Conservation (phyloP, 441 rosid species). For the Euphorbia corollata region DNA sequence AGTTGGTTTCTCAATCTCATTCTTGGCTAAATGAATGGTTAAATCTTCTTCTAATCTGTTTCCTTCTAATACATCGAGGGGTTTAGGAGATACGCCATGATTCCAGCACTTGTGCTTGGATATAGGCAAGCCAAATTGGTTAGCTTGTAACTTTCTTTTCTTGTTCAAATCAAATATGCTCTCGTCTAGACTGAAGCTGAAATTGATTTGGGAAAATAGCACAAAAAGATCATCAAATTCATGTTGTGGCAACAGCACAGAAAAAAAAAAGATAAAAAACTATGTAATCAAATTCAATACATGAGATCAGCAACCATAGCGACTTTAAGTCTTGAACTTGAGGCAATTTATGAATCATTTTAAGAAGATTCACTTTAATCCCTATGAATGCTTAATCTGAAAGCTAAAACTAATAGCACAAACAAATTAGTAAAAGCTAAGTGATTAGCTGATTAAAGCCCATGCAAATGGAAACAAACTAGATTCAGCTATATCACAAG, state of each 20-base stretch:
- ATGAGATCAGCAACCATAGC: too few species aligned
- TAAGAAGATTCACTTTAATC: too few species aligned
- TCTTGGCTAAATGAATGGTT: not conserved
- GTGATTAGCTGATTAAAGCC: too few species aligned
- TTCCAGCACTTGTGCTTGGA: slow-evolving; percentile 5
- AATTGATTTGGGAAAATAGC: not conserved
- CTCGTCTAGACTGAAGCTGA: slow-evolving; percentile 25
- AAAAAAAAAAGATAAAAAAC: too few species aligned
- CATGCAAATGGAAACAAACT: too few species aligned
- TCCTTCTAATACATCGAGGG: not conserved
- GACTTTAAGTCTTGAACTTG: too few species aligned
- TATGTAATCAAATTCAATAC: too few species aligned
- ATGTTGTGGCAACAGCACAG: not conserved
- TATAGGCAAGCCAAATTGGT: slow-evolving; percentile 4
- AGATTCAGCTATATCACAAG: too few species aligned
- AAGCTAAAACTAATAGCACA: too few species aligned
- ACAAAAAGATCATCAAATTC: not conserved
- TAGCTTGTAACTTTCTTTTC: slow-evolving; percentile 7
- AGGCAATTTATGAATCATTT: too few species aligned
- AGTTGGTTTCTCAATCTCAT: not conserved
- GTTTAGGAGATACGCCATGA: not conserved
- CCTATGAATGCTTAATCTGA: too few species aligned
- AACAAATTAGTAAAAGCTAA: too few species aligned
- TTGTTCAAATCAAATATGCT: slow-evolving; percentile 4
- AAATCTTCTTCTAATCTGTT: not conserved